Evolutionary conservation across 2,329 filamentous ascomycete species (phyloP).

Genomic region (Monilinia polystroma): DNA sequence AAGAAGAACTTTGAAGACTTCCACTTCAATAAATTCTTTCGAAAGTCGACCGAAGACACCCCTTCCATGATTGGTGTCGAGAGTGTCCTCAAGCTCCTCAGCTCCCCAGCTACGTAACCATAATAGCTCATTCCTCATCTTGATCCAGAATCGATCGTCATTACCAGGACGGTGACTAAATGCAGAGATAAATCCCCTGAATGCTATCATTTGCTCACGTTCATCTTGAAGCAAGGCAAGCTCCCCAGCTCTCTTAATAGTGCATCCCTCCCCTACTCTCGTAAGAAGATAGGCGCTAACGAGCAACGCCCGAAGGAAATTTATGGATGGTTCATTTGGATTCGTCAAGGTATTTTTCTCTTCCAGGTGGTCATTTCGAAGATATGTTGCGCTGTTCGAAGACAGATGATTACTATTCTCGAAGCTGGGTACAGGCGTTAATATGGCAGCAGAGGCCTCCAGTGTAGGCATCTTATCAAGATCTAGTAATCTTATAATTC

Average conservation of each 20-base stretch:
- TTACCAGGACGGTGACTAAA: conserved; percentile 47
- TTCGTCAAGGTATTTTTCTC: conserved; percentile 64
- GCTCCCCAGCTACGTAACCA: conserved; percentile 75
- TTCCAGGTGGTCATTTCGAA: conserved; percentile 55
- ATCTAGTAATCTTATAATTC: conserved; percentile 59
- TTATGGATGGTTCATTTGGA: conserved; percentile 55
- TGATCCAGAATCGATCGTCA: conserved; percentile 64
- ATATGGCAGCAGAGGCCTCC: conserved; percentile 47
- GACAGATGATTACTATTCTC: conserved; percentile 41
- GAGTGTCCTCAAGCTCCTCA: conserved; percentile 44
- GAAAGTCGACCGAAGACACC: conserved; percentile 57
- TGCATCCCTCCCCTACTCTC: conserved; percentile 49
- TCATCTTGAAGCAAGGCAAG: conserved; percentile 62
- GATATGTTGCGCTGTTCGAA: conserved; percentile 45
- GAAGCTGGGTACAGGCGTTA: conserved; percentile 46
- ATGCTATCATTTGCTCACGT: conserved; percentile 61
- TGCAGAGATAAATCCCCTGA: conserved; percentile 49
- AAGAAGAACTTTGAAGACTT: conserved; percentile 68
- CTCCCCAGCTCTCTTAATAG: conserved; percentile 57
- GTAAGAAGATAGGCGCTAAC: conserved; percentile 59
- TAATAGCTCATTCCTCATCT: conserved; percentile 61
- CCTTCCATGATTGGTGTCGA: conserved; percentile 45
- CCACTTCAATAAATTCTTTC: conserved; percentile 62
- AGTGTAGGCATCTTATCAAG: conserved; percentile 56
- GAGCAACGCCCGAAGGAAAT: conserved; percentile 62